Evolutionary conservation across 805 yeast genomes (phyloP).

Genomic region (Dipodascus albidus): DNA sequence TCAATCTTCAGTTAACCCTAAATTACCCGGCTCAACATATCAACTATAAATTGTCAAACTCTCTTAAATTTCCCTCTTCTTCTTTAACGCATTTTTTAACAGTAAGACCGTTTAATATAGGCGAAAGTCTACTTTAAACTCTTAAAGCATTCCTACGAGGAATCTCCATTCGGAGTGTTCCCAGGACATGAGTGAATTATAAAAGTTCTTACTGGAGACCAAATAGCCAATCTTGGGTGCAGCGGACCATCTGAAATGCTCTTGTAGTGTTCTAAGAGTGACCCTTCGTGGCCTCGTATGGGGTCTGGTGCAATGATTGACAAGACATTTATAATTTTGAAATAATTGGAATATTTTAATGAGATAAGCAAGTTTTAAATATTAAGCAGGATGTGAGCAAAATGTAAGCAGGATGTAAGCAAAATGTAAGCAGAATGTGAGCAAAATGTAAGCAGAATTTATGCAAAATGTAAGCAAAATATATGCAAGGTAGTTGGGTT

Average conservation of each 20-base stretch:
- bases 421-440: too few species aligned
- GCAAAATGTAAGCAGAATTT: too few species aligned
- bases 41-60: neutral
- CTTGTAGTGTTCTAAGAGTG: constrained; percentile 35
- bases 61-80: constrained; percentile 2
- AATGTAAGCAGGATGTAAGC: too few species aligned
- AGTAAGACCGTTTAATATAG: constrained; percentile 6
- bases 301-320: constrained; percentile 51
- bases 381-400: too few species aligned
- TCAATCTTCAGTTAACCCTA: neutral
- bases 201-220: constrained; percentile 39
- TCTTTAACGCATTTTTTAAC: constrained; percentile 25
- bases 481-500: too few species aligned
- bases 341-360: too few species aligned
- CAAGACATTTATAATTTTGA: constrained; percentile 23
- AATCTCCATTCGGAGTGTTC: constrained; percentile 23
- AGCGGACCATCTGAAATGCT: constrained; percentile 37
- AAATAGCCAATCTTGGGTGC: constrained; percentile 54
- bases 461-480: too few species aligned
- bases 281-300: constrained; percentile 60
- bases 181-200: constrained; percentile 27
- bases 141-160: constrained; percentile 28
- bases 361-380: too few species aligned
- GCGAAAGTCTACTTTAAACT: constrained; percentile 11
- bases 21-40: neutral